phyloP scores from a whole-genome alignment of 495 filamentous ascomycete genomes.

The Aspergillus diversus region DNA sequence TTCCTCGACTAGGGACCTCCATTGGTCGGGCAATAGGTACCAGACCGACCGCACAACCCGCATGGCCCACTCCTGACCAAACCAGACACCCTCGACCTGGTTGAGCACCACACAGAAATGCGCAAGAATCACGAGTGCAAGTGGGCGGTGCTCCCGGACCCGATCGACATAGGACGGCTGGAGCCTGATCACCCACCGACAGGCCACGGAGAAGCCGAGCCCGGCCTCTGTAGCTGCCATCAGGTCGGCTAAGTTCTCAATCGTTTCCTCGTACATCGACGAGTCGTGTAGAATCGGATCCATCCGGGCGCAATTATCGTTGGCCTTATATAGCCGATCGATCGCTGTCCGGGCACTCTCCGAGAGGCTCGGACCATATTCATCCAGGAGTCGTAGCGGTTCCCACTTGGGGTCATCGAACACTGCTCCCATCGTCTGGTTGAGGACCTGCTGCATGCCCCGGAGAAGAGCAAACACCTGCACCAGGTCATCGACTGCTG shows the following conservation, averaged over 20 bases:
- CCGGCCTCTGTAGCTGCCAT: conserved; percentile 33
- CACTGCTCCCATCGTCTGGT: conserved; percentile 24
- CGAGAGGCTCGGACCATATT: conserved; percentile 25
- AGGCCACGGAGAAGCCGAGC: conserved; percentile 32
- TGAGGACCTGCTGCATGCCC: conserved; percentile 49
- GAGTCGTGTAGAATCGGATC: conserved; percentile 36
- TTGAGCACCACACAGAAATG: conserved; percentile 52
- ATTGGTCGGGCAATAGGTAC: conserved; percentile 40
- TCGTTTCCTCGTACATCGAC: conserved; percentile 36
- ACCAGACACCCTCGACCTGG: conserved; percentile 48
- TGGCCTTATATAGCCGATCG: conserved; percentile 33
- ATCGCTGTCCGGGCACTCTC: conserved; percentile 29
- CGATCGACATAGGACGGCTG: conserved; percentile 53
- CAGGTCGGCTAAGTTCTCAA: conserved; percentile 40
- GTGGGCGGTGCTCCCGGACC: conserved; percentile 53
- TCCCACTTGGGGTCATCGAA: conserved; percentile 33
- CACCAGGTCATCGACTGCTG: conserved; percentile 43
- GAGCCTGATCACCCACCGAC: conserved; percentile 54
- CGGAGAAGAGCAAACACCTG: conserved; percentile 50
- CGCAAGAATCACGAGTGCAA: conserved; percentile 55
- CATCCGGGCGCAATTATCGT: conserved; percentile 30
- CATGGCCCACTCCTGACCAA: conserved; percentile 49
- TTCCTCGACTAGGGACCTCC: conserved; percentile 40
- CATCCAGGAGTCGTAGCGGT: conserved; percentile 35
- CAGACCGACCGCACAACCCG: conserved; percentile 42